A percentile compares a stretch with the other conserved stretches of the same genome.
Conservation (phyloP, 2,329 filamentous ascomycete species). For the Fusarium siculi region DNA sequence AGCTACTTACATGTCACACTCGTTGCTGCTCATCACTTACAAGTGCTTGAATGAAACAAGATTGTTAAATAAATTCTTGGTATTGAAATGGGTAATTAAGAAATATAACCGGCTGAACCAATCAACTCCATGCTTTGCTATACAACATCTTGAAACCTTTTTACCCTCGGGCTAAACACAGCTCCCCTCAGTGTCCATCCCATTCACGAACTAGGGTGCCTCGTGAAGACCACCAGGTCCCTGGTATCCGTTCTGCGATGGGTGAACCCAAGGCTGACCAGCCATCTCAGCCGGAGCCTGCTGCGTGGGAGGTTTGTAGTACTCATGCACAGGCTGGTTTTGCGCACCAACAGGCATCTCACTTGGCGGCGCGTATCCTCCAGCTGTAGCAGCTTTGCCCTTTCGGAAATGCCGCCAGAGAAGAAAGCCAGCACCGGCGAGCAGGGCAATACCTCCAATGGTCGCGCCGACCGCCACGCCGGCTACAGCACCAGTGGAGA, state of each 20-base stretch:
- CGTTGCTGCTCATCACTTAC: not conserved
- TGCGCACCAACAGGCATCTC: constrained; percentile 5
- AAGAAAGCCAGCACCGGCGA: constrained; percentile 37
- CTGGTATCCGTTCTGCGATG: constrained; percentile 1
- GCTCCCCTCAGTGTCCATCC: not conserved
- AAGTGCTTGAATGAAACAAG: not conserved
- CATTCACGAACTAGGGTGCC: constrained; percentile 5
- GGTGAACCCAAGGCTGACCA: constrained; percentile 21
- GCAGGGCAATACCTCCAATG: constrained; percentile 26
- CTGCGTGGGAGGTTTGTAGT: constrained; percentile 21
- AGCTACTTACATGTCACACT: too few species aligned
- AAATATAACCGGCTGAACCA: not conserved
- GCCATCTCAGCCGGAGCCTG: constrained; percentile 21
- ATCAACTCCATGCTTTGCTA: constrained; percentile 23
- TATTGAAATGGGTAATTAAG: constrained; percentile 2
- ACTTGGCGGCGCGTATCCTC: constrained; percentile 6
- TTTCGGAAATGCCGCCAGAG: constrained; percentile 35
- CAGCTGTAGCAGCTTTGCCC: not conserved
- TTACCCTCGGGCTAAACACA: not conserved
- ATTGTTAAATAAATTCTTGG: not conserved
- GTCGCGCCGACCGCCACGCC: constrained; percentile 42
- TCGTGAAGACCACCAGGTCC: constrained; percentile 30
- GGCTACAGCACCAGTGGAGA: constrained; percentile 40
- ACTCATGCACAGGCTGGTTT: constrained; percentile 15
- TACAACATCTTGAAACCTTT: not conserved